These are phyloP conservation scores for Trichoderma lentiforme DNA, from an alignment of 2,329 filamentous ascomycete genomes.

Conservation along the genomic window DNA sequence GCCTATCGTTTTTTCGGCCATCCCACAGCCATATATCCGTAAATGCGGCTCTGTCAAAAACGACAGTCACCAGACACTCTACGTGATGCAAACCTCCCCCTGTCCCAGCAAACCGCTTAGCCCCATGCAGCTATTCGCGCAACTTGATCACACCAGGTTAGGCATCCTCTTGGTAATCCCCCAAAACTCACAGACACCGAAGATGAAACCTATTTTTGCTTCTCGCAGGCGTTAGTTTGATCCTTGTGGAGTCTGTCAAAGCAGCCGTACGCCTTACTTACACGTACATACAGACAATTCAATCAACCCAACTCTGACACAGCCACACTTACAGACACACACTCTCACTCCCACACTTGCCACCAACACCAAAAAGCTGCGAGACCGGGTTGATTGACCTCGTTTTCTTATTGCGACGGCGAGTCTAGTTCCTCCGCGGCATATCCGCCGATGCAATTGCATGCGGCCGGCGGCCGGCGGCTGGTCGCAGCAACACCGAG, in stretches of 20 bases:
- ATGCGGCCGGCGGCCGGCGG: background rate
- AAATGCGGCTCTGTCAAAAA: background rate
- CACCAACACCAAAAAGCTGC: background rate
- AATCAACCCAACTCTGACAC: background rate
- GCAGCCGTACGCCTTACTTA: background rate
- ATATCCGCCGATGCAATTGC: background rate
- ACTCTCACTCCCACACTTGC: background rate
- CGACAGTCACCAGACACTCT: background rate
- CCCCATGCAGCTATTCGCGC: background rate
- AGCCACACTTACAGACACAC: background rate
- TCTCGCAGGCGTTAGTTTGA: background rate
- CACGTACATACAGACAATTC: background rate
- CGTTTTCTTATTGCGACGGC: background rate
- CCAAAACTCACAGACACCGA: background rate
- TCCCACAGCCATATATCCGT: background rate
- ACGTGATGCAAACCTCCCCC: background rate
- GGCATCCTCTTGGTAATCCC: background rate
- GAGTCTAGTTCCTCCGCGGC: background rate
- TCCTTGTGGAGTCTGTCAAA: background rate
- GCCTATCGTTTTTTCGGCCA: background rate
- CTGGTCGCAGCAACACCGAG: background rate
- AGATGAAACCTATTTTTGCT: background rate
- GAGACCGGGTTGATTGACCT: background rate
- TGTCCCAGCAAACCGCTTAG: background rate
- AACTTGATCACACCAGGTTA: background rate